Conservation (phyloP, 495 filamentous ascomycete genomes). For the Neurospora intermedia region DNA sequence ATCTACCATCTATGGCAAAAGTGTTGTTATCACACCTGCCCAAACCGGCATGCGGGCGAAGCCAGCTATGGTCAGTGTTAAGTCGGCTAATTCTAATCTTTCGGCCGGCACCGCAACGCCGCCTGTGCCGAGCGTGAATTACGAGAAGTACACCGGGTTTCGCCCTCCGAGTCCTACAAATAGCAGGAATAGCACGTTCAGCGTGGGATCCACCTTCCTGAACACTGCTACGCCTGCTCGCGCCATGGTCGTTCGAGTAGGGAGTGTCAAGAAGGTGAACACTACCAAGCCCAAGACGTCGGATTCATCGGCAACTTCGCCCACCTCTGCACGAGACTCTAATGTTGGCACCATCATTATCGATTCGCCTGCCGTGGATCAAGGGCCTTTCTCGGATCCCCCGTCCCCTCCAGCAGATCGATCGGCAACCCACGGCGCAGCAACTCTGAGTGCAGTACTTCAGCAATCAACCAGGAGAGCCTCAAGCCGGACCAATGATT, state of each 20-base stretch:
- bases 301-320: slow-evolving; percentile 18
- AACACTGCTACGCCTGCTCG: slow-evolving; percentile 45
- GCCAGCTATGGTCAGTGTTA: slow-evolving; percentile 84
- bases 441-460: slow-evolving; percentile 42
- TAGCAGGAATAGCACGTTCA: slow-evolving; percentile 43
- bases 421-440: slow-evolving; percentile 25
- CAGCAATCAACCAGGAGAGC: slow-evolving; percentile 38
- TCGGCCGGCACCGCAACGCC: slow-evolving; percentile 38
- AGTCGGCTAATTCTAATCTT: slow-evolving; percentile 41
- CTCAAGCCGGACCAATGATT: slow-evolving; percentile 22
- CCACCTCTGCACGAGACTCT: slow-evolving; percentile 19
- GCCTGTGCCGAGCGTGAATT: slow-evolving; percentile 45
- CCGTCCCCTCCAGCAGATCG: slow-evolving; percentile 9
- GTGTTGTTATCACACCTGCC: slow-evolving; percentile 72
- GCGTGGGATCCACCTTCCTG: slow-evolving; percentile 54
- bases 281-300: slow-evolving; percentile 6
- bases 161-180: slow-evolving; percentile 35
- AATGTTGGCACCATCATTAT: slow-evolving; percentile 37
- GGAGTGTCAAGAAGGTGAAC: slow-evolving; percentile 38
- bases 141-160: slow-evolving; percentile 37
- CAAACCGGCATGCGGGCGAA: slow-evolving; percentile 76
- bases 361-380: slow-evolving; percentile 36
- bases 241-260: slow-evolving; percentile 44
- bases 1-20: slow-evolving; percentile 84
- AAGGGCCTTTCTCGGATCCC: slow-evolving; percentile 52